Base-by-base conservation (phyloP, 495 filamentous ascomycete species). In the Aspergillus ostianus region DNA sequence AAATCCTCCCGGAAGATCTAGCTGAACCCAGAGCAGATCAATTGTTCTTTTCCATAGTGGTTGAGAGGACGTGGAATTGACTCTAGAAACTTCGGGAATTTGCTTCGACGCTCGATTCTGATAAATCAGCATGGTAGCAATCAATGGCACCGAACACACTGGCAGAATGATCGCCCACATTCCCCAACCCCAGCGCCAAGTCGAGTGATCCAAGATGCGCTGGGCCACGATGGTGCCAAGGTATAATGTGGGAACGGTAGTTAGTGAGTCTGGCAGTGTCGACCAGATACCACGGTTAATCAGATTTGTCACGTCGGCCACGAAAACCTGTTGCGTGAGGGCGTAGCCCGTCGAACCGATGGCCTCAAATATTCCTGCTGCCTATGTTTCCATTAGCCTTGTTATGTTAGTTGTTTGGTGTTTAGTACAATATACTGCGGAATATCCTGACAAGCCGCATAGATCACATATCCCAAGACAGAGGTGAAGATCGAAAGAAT, bases 161-260 rank as follows among this genome's bases (percentile, higher is more conserved):
- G 67, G 67, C 41, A 65, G 53, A 20, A 70, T 59, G 21, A 67
- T 70, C 0, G 67, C 67, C 64, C 67, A 70, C 64, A 67, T 70
- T 9, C 67, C 67, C 64, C 63, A 70, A 3, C 64, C 67, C 64
- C 64, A 70, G n/a, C 67, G 67, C 64, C 64, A 70, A 8, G 58
- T 60, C 0, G 60, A 58, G 49, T 65, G 47, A 19, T 63, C 56
- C 6, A 70, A 56, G 45, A 70, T 62, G 12, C 56, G 58, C 49
- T 67, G 56, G 7, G 53, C 64, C 4, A 70, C 60, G 13, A 64
- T 63, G 5, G 67, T 67, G 3, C 67, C 67, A 6, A 70, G 52
- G 29, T 65, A 70, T 5, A 70, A 53, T 0, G 67, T 64, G 0
- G 64, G 67, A 8, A 70, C 56, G 2, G 63, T 64, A 7, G 62